Percentiles rank a stretch among this genome's conserved stretches.
Evolutionary conservation across 2,329 filamentous ascomycete species (phyloP).

Genomic region (Aureobasidium subglaciale): DNA sequence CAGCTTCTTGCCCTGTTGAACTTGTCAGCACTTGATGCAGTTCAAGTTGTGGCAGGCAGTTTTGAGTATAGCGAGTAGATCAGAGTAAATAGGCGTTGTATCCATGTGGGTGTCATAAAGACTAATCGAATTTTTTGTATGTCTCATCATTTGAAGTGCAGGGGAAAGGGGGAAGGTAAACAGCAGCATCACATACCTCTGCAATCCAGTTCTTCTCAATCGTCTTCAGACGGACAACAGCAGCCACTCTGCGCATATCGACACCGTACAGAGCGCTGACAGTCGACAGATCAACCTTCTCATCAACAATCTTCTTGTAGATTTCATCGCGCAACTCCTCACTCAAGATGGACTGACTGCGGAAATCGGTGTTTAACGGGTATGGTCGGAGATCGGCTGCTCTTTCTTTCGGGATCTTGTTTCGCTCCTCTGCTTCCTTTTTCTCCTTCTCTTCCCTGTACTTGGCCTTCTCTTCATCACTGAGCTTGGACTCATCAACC

Average conservation of each 20-base stretch:
- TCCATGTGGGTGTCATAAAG: constrained; percentile 96
- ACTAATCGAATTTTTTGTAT: constrained; percentile 90
- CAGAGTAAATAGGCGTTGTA: constrained; percentile 67
- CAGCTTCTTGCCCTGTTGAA: constrained; percentile 62
- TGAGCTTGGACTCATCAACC: constrained; percentile 20
- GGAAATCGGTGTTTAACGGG: constrained; percentile 64
- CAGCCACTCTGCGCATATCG: constrained; percentile 76
- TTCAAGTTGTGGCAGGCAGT: background rate
- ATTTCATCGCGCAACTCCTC: constrained; percentile 67
- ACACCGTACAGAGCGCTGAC: constrained; percentile 72
- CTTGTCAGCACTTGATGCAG: background rate
- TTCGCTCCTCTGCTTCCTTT: constrained; percentile 19
- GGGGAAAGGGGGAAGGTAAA: constrained; percentile 9
- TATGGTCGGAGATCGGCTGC: constrained; percentile 51
- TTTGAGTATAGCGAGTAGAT: constrained; percentile 29
- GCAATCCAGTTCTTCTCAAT: constrained; percentile 71
- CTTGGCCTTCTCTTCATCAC: constrained; percentile 19
- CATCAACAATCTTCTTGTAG: constrained; percentile 58
- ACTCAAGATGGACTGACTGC: constrained; percentile 64
- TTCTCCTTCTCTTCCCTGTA: constrained; percentile 17
- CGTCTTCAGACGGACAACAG: constrained; percentile 77
- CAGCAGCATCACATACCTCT: constrained; percentile 56
- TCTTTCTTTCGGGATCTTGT: constrained; percentile 24
- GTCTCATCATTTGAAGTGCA: constrained; percentile 59
- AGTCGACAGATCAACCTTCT: constrained; percentile 62